Conservation (phyloP, 164 flowering plant genomes). For the Protea cynaroides region DNA sequence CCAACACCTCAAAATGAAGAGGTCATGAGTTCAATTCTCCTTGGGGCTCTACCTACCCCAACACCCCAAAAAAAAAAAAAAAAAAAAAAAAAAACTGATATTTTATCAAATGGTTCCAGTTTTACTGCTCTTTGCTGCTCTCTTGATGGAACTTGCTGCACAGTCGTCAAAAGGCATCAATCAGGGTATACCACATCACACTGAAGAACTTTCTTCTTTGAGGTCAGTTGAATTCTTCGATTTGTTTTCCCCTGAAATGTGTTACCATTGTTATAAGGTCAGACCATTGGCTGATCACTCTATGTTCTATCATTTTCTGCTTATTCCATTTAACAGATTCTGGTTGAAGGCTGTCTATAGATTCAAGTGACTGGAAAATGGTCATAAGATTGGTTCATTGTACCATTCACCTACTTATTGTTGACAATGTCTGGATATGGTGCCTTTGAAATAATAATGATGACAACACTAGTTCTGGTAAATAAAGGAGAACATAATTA, state of each 20-base stretch:
- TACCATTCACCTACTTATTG: too few species aligned
- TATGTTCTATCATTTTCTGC: not conserved
- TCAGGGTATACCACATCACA: conserved; percentile 32
- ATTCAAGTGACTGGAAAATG: not conserved
- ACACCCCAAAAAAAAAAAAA: too few species aligned
- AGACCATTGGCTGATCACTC: not conserved
- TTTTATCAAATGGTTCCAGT: conserved; percentile 43
- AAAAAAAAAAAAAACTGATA: too few species aligned
- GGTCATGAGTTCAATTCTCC: too few species aligned
- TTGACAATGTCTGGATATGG: too few species aligned
- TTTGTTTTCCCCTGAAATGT: not conserved
- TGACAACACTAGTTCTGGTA: too few species aligned
- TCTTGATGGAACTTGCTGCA: conserved; percentile 91
- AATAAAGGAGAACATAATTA: too few species aligned
- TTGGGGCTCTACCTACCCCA: too few species aligned
- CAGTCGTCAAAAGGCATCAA: conserved; percentile 77
- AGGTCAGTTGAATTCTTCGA: conserved; percentile 32
- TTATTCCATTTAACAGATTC: not conserved
- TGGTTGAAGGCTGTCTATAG: not conserved
- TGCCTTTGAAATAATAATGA: not conserved
- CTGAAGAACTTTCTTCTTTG: conserved; percentile 57
- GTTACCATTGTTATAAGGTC: not conserved
- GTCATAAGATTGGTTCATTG: not conserved
- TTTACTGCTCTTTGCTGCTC: conserved; percentile 80
- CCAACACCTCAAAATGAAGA: too few species aligned